Conservation (phyloP, 257 asterid genomes). For the Jacaranda copaia region DNA sequence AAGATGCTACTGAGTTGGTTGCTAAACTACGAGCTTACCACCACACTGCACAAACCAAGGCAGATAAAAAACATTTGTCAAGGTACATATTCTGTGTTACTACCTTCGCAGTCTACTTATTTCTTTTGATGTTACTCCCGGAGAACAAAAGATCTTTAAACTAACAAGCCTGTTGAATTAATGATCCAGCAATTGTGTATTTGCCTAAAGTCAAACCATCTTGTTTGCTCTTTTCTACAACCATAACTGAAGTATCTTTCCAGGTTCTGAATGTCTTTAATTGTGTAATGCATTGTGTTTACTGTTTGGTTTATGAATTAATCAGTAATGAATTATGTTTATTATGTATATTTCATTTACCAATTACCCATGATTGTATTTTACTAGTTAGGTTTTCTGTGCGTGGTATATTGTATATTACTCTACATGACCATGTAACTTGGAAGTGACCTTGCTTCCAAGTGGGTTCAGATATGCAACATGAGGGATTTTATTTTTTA, state of each 20-base stretch:
- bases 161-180: neutral
- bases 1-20: slow-evolving; percentile 96
- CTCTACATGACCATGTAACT: neutral
- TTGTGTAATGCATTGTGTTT: neutral
- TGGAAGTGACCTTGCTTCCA: neutral
- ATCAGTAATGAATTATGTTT: neutral
- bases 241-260: neutral
- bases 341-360: neutral
- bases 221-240: neutral
- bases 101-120: slow-evolving; percentile 2
- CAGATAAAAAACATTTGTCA: slow-evolving; percentile 90
- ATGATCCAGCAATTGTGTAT: slow-evolving; percentile 31
- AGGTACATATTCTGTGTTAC: slow-evolving; percentile 54
- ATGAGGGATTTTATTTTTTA: neutral
- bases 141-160: neutral
- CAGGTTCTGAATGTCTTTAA: neutral
- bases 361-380: neutral
- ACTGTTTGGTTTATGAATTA: neutral
- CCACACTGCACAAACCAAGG: slow-evolving; percentile 92
- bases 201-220: slow-evolving; percentile 27
- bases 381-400: neutral
- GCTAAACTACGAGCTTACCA: slow-evolving; percentile 91
- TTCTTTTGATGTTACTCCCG: slow-evolving; percentile 49
- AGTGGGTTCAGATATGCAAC: neutral
- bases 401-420: neutral